phyloP scores from a whole-genome alignment of 495 filamentous ascomycete species.

The Sporormia fimetaria region DNA sequence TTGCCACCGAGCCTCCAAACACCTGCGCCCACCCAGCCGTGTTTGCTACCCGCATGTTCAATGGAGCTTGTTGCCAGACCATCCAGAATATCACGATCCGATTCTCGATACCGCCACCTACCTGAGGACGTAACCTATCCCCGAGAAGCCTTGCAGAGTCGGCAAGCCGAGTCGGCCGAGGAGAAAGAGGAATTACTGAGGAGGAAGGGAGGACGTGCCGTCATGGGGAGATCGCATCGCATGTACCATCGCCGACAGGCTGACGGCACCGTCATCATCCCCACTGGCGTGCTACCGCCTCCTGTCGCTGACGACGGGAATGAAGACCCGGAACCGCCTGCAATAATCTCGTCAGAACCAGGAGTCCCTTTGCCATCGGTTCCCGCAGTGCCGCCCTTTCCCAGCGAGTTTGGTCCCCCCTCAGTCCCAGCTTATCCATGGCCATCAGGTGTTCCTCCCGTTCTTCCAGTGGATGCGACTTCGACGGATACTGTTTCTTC shows the following conservation, averaged over 20 bases:
- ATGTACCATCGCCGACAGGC: conserved; percentile 17
- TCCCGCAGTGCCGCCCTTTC: conserved; percentile 20
- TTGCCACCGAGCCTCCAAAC: conserved; percentile 12
- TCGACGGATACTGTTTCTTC: not conserved
- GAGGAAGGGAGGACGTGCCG: conserved; percentile 14
- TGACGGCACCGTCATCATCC: not conserved
- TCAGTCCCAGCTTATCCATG: conserved; percentile 20
- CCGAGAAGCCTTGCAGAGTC: too few relatives aligned
- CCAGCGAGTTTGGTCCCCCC: conserved; percentile 16
- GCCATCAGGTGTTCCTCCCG: conserved; percentile 4
- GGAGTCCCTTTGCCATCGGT: conserved; percentile 8
- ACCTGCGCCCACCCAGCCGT: conserved; percentile 4
- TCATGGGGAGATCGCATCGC: conserved; percentile 18
- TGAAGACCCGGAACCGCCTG: conserved; percentile 9
- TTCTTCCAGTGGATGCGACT: not conserved
- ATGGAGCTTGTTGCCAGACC: conserved; percentile 14
- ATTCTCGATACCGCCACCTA: conserved; percentile 14
- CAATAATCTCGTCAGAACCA: conserved; percentile 5
- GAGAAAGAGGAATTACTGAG: conserved; percentile 12
- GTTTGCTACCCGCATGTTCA: conserved; percentile 2
- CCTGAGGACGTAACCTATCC: conserved; percentile 6
- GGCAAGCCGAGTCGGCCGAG: not conserved
- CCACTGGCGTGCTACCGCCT: conserved; percentile 13
- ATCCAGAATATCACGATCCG: conserved; percentile 19
- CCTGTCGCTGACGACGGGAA: conserved; percentile 10